Percentiles rank a stretch among this genome's conserved stretches.
Evolutionary conservation across 768 basidiomycete genomes (phyloP).

Genomic region (Fibroporia radiculosa): DNA sequence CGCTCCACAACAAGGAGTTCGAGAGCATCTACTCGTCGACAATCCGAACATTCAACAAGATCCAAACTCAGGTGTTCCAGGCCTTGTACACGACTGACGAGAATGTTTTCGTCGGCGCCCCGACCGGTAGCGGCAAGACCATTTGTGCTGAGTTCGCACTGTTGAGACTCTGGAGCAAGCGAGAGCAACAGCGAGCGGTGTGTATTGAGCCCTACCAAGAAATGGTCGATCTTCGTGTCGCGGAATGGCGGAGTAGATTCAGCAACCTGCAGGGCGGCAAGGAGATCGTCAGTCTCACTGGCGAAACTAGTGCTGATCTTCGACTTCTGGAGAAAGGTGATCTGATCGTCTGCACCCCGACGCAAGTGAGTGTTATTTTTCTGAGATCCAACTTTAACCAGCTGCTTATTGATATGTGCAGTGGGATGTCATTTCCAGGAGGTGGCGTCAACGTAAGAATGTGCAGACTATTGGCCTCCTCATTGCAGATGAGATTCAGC

Average conservation of each 20-base stretch:
- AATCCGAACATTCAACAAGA: slow-evolving; percentile 92
- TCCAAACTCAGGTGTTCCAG: slow-evolving; percentile 98
- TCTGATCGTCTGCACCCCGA: slow-evolving; percentile 89
- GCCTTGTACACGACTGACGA: slow-evolving; percentile 95
- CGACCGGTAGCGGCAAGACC: slow-evolving; percentile 95
- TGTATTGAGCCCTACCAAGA: slow-evolving; percentile 97
- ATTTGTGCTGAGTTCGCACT: slow-evolving; percentile 96
- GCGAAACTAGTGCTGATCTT: slow-evolving; percentile 89
- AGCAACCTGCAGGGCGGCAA: slow-evolving; percentile 80
- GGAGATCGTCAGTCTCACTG: slow-evolving; percentile 88
- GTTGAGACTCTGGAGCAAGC: slow-evolving; percentile 89
- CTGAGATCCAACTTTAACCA: background rate
- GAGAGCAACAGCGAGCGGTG: slow-evolving; percentile 74
- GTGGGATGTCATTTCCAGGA: slow-evolving; percentile 93
- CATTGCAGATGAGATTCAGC: slow-evolving; percentile 93
- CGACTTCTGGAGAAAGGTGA: slow-evolving; percentile 86
- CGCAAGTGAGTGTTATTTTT: slow-evolving; percentile 50
- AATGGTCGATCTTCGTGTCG: slow-evolving; percentile 88
- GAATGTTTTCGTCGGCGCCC: slow-evolving; percentile 94
- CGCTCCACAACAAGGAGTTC: slow-evolving; percentile 89
- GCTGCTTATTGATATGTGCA: slow-evolving; percentile 22
- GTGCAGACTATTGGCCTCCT: slow-evolving; percentile 89
- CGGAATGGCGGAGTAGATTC: slow-evolving; percentile 88
- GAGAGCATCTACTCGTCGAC: slow-evolving; percentile 78
- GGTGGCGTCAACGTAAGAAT: slow-evolving; percentile 97